These are phyloP conservation scores for Suillus paluster DNA, from an alignment of 768 basidiomycete genomes.

Conservation along the genomic window DNA sequence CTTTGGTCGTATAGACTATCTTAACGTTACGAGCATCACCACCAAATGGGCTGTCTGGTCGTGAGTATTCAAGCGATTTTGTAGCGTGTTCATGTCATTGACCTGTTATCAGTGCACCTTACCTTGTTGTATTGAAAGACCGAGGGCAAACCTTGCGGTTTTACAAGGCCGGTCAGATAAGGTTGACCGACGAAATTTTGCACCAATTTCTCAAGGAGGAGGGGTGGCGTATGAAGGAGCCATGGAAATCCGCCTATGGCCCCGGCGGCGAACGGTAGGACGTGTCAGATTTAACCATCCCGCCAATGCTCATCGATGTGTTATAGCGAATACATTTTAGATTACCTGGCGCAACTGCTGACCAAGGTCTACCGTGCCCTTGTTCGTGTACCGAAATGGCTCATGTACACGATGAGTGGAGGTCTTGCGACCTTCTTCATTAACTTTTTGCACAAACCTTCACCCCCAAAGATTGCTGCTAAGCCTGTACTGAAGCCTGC, in stretches of 20 bases:
- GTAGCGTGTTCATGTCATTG: slow-evolving; percentile 2
- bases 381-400: slow-evolving; percentile 68
- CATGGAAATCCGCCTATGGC: slow-evolving; percentile 71
- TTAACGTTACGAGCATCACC: slow-evolving; percentile 81
- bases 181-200: slow-evolving; percentile 61
- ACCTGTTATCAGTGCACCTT: slow-evolving; percentile 63
- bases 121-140: slow-evolving; percentile 69
- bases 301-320: slow-evolving; percentile 13
- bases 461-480: slow-evolving; percentile 13
- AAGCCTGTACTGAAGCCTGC: slow-evolving; percentile 9
- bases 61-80: slow-evolving; percentile 49
- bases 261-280: slow-evolving; percentile 79
- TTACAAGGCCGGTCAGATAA: slow-evolving; percentile 66
- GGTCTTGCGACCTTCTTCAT: slow-evolving; percentile 68
- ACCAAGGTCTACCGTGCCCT: slow-evolving; percentile 56
- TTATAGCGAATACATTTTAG: slow-evolving; percentile 68
- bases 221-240: slow-evolving; percentile 61
- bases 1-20: slow-evolving; percentile 88
- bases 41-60: slow-evolving; percentile 88
- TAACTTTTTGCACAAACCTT: slow-evolving; percentile 58
- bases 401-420: slow-evolving; percentile 70
- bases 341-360: slow-evolving; percentile 54
- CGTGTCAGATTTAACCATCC: neutral
- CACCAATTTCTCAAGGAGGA: slow-evolving; percentile 70
- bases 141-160: slow-evolving; percentile 83